phyloP scores from a whole-genome alignment of 1,284 basidiomycete genomes.

The Agaricales sp. region DNA sequence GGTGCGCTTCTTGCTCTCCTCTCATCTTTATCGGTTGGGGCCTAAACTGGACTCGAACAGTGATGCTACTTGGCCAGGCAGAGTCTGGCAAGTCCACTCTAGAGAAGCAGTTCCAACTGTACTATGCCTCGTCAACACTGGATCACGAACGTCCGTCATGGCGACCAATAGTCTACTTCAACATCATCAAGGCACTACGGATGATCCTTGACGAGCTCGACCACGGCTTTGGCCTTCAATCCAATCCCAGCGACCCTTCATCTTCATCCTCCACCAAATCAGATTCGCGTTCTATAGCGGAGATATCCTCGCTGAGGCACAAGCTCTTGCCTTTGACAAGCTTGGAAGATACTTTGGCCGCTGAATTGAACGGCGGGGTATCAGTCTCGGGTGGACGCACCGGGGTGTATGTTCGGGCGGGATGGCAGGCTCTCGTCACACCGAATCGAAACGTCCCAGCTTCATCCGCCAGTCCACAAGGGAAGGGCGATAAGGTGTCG shows the following conservation, averaged over 20 bases:
- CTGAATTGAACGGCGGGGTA: slow-evolving; percentile 56
- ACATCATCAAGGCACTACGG: slow-evolving; percentile 68
- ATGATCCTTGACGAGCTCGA: slow-evolving; percentile 69
- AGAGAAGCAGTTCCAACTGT: slow-evolving; percentile 73
- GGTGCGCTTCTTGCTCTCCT: slow-evolving; percentile 27
- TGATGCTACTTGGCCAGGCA: slow-evolving; percentile 66
- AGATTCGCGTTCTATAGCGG: slow-evolving; percentile 8
- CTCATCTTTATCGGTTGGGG: neutral
- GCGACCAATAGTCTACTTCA: slow-evolving; percentile 72
- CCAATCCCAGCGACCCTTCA: slow-evolving; percentile 1
- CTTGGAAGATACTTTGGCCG: slow-evolving; percentile 55
- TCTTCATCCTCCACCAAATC: slow-evolving; percentile 6
- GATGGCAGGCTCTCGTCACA: slow-evolving; percentile 55
- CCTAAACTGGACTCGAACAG: slow-evolving; percentile 21
- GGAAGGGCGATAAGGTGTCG: slow-evolving; percentile 9
- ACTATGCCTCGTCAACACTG: slow-evolving; percentile 59
- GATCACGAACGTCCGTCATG: slow-evolving; percentile 63
- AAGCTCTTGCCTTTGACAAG: slow-evolving; percentile 54
- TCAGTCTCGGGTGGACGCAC: slow-evolving; percentile 44
- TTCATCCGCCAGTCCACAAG: slow-evolving; percentile 13
- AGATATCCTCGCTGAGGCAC: slow-evolving; percentile 27
- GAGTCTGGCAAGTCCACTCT: slow-evolving; percentile 75
- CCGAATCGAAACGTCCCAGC: slow-evolving; percentile 29
- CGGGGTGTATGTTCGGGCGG: slow-evolving; percentile 55
- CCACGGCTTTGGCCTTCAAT: slow-evolving; percentile 31